Evolutionary conservation across 2,329 filamentous ascomycete species (phyloP), one percentile per base, ranked within the genome.

Genomic region (Xylaria sp.): DNA sequence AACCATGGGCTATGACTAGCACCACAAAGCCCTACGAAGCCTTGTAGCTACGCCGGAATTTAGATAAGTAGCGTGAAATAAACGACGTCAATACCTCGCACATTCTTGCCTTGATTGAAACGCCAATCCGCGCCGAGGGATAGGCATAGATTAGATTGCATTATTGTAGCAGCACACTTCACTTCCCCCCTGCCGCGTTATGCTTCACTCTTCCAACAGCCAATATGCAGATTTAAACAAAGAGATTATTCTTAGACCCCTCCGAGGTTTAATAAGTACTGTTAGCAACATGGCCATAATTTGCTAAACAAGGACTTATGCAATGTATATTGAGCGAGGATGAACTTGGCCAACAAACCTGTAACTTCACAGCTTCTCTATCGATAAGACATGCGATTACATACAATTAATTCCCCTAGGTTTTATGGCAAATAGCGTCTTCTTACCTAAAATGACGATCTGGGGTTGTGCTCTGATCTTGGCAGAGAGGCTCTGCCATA

Each of bases 401-500:
- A 53, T 47, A 8, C 12, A 17, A 39, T 48, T n/a, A n/a, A n/a
- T n/a, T n/a, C n/a, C 14, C 47, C 42, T 17, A n/a, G 9, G 17
- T 27, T 27, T 34, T 24, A 64, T 50, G 21, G 17, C n/a, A 53
- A 30, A 47, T 36, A 27, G 39, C 30, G 50, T 27, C 27, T 36
- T 58, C 7, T 34, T 53, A 27, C 27, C 36, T 27, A 65, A 47
- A 50, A 48, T 45, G 30, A 62, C 62, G 50, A 64, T 70, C 56
- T 45, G 56, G 56, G 54, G 59, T 62, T 47, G 55, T 65, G 42
- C n/a, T 30, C 24, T 30, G 27, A 42, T 61, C 69, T 71, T 71
- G 67, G 69, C 69, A 64, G 51, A 45, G 69, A 70, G 69, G 69
- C 69, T 71, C 69, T 71, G 69, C 61, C 45, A 45, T 70, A 68